phyloP scores from a whole-genome alignment of 2,329 filamentous ascomycete genomes.

The Cladosporium sp. region DNA sequence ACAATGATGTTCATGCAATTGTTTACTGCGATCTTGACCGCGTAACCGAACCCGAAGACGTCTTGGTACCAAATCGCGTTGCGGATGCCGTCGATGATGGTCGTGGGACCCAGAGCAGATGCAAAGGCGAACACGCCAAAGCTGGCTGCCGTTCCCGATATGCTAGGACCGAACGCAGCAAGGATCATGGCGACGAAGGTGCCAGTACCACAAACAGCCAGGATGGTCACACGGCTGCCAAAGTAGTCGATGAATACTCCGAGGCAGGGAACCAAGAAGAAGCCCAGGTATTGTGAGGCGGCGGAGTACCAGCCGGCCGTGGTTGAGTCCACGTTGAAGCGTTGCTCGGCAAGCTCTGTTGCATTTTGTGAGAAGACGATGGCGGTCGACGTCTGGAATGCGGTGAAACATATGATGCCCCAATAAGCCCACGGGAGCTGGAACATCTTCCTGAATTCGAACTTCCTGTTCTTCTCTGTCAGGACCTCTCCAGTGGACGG shows the following conservation, averaged over 20 bases:
- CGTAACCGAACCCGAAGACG: constrained; percentile 58
- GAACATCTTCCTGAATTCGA: constrained; percentile 54
- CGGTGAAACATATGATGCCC: constrained; percentile 51
- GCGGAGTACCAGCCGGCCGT: constrained; percentile 59
- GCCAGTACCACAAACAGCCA: constrained; percentile 45
- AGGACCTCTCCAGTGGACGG: constrained; percentile 56
- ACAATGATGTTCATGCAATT: constrained; percentile 61
- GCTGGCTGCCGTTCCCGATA: constrained; percentile 52
- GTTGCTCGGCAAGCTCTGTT: constrained; percentile 58
- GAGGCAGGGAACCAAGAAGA: constrained; percentile 55
- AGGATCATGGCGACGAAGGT: constrained; percentile 53
- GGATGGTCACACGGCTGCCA: constrained; percentile 49
- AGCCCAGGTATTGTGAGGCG: constrained; percentile 53
- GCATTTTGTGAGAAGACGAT: constrained; percentile 54
- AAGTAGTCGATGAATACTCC: constrained; percentile 55
- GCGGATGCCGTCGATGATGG: constrained; percentile 59
- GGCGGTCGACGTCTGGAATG: constrained; percentile 57
- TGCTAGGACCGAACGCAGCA: constrained; percentile 48
- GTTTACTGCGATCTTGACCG: constrained; percentile 59
- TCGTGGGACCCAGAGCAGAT: constrained; percentile 52
- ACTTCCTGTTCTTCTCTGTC: constrained; percentile 57
- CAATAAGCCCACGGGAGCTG: constrained; percentile 59
- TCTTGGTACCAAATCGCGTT: constrained; percentile 58
- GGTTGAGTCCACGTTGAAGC: constrained; percentile 53
- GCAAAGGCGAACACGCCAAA: constrained; percentile 60